Evolutionary conservation across 2,329 filamentous ascomycete species (phyloP).

Genomic region (Microsporum ferrugineum): DNA sequence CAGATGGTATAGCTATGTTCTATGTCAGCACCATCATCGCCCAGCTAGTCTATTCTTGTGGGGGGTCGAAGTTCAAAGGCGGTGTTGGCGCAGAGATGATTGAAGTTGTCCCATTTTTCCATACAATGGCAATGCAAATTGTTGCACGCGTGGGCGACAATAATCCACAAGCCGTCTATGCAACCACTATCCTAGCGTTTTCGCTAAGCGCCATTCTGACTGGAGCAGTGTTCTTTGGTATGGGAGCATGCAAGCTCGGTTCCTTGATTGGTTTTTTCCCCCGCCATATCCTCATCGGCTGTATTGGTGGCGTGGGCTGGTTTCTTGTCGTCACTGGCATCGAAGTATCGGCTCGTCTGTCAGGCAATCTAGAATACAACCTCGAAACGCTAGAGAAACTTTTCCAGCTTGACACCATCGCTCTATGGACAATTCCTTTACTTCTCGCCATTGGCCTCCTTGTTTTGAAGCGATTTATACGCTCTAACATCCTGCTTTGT

Average conservation of each 20-base stretch:
- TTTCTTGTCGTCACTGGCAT: conserved; percentile 86
- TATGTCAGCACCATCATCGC: conserved; percentile 96
- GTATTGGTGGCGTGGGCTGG: conserved; percentile 93
- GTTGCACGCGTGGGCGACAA: conserved; percentile 65
- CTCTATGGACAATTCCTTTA: conserved; percentile 74
- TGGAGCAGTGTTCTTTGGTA: conserved; percentile 78
- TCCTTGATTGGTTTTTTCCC: conserved; percentile 96
- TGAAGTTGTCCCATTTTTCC: conserved; percentile 96
- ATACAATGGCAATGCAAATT: conserved; percentile 93
- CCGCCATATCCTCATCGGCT: conserved; percentile 88
- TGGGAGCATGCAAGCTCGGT: conserved; percentile 77
- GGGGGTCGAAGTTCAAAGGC: conserved; percentile 77
- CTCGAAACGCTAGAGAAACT: conserved; percentile 64
- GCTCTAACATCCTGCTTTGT: conserved; percentile 76
- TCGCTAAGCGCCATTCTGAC: conserved; percentile 84
- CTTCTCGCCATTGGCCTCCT: conserved; percentile 64
- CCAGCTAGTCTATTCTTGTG: conserved; percentile 75
- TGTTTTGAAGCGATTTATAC: conserved; percentile 61
- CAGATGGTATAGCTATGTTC: conserved; percentile 95
- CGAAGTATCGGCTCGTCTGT: conserved; percentile 80
- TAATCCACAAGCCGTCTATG: conserved; percentile 73
- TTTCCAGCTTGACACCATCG: conserved; percentile 59
- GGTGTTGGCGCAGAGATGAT: conserved; percentile 96
- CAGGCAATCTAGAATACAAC: conserved; percentile 75
- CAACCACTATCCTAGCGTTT: conserved; percentile 87